These are phyloP conservation scores for Saccharomyces pastorianus DNA, from an alignment of 1,139 yeast species.

Conservation along the genomic window DNA sequence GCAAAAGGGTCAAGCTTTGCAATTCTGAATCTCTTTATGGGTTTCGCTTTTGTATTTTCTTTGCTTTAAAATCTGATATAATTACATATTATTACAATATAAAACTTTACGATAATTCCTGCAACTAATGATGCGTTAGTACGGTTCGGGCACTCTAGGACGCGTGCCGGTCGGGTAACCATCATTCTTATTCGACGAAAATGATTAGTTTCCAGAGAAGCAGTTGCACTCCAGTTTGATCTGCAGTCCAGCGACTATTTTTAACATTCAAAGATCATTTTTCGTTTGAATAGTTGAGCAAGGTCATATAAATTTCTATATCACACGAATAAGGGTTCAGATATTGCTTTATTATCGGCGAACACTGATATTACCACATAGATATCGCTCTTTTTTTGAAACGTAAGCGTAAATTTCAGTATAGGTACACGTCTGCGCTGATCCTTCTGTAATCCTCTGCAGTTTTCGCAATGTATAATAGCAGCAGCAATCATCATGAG, in stretches of 20 bases:
- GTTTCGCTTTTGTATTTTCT: constrained; percentile 20
- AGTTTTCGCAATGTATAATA: background rate
- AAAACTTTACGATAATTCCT: background rate
- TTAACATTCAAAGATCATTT: background rate
- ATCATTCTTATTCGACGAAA: background rate
- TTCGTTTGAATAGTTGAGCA: background rate
- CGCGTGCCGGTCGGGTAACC: background rate
- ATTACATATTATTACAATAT: constrained; percentile 10
- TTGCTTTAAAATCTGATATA: constrained; percentile 9
- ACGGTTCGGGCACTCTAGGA: background rate
- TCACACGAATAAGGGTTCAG: background rate
- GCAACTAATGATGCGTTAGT: background rate
- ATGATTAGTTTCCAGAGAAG: background rate
- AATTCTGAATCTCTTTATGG: constrained; percentile 51
- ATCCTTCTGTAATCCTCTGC: background rate
- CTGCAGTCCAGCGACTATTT: background rate
- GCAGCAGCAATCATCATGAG: background rate
- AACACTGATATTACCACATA: background rate
- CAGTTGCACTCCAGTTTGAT: background rate
- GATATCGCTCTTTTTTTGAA: background rate
- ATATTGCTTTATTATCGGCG: background rate
- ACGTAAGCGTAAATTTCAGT: background rate
- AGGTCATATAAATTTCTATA: background rate
- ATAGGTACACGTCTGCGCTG: background rate
- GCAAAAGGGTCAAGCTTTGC: constrained; percentile 99